A percentile compares a stretch with the other conserved stretches of the same genome.
These are phyloP conservation scores for Cystobasidium ongulense DNA, from an alignment of 768 basidiomycete genomes.

Conservation along the genomic window DNA sequence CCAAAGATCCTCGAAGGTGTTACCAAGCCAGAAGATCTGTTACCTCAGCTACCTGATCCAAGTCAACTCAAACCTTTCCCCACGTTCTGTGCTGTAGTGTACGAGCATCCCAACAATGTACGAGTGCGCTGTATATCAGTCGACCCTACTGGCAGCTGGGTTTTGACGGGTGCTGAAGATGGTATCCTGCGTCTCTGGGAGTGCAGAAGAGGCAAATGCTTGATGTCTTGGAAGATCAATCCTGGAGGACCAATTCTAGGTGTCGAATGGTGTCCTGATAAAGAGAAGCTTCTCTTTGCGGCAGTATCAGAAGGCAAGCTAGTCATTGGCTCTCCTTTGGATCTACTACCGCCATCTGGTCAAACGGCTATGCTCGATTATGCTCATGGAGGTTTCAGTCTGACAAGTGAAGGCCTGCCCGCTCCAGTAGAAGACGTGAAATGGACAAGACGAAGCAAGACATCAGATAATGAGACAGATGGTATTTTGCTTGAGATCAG, in stretches of 20 bases:
- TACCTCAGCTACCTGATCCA: constrained; percentile 90
- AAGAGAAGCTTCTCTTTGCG: constrained; percentile 40
- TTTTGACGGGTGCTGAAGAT: constrained; percentile 78
- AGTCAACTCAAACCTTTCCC: constrained; percentile 90
- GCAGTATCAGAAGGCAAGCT: constrained; percentile 60
- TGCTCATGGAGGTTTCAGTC: constrained; percentile 58
- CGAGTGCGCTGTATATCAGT: constrained; percentile 66
- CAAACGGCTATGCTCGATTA: constrained; percentile 56
- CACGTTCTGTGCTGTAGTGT: constrained; percentile 64
- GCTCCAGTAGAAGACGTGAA: constrained; percentile 44
- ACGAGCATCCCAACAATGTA: constrained; percentile 57
- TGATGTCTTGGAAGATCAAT: constrained; percentile 75
- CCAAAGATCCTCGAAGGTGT: constrained; percentile 74
- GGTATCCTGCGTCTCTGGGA: constrained; percentile 88
- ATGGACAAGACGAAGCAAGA: constrained; percentile 46
- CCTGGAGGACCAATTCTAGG: constrained; percentile 61
- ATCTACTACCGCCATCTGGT: constrained; percentile 57
- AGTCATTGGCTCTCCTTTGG: constrained; percentile 71
- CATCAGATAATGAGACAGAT: constrained; percentile 43
- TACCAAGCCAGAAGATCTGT: constrained; percentile 61
- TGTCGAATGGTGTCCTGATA: constrained; percentile 85
- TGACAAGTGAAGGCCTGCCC: constrained; percentile 47
- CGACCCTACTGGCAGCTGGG: constrained; percentile 86
- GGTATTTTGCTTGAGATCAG: constrained; percentile 48
- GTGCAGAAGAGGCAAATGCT: constrained; percentile 74